Percentiles rank a stretch among this genome's conserved stretches.
These are phyloP conservation scores for Spiraea crenata DNA, from an alignment of 331 rosid species.

Conservation along the genomic window DNA sequence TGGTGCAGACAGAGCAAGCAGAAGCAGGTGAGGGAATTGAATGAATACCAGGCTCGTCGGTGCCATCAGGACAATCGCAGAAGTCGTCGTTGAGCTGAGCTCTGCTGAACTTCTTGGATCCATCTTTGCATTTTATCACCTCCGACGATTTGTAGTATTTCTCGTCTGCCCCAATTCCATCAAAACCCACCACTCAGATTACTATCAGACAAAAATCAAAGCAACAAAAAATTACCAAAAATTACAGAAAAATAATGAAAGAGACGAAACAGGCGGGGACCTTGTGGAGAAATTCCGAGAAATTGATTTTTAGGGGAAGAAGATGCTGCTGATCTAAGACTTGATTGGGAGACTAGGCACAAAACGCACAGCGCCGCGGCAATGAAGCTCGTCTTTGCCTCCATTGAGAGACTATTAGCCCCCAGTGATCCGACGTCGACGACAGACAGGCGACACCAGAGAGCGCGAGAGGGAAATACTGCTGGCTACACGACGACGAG, in stretches of 20 bases:
- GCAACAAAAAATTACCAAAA: background rate
- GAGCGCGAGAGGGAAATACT: background rate
- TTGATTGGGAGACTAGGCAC: slow-evolving; percentile 18
- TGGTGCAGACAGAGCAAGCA: no score
- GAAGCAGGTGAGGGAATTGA: background rate
- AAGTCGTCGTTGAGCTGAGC: slow-evolving; percentile 86
- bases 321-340: slow-evolving; percentile 48
- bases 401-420: slow-evolving; percentile 30
- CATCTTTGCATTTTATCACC: slow-evolving; percentile 68
- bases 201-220: background rate
- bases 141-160: slow-evolving; percentile 68
- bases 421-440: background rate
- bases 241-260: background rate
- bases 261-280: slow-evolving; percentile 21
- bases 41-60: slow-evolving; percentile 88
- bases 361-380: slow-evolving; percentile 27
- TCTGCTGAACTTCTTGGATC: slow-evolving; percentile 69
- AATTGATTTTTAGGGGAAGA: slow-evolving; percentile 46
- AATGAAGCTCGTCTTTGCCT: slow-evolving; percentile 29
- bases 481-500: no score
- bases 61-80: slow-evolving; percentile 93
- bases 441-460: background rate
- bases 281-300: slow-evolving; percentile 80
- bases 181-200: background rate
- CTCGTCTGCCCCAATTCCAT: slow-evolving; percentile 48